Percentiles rank a stretch among this genome's conserved stretches.
These are phyloP conservation scores for Shiraia sp. DNA, from an alignment of 2,329 filamentous ascomycete genomes.

Conservation along the genomic window DNA sequence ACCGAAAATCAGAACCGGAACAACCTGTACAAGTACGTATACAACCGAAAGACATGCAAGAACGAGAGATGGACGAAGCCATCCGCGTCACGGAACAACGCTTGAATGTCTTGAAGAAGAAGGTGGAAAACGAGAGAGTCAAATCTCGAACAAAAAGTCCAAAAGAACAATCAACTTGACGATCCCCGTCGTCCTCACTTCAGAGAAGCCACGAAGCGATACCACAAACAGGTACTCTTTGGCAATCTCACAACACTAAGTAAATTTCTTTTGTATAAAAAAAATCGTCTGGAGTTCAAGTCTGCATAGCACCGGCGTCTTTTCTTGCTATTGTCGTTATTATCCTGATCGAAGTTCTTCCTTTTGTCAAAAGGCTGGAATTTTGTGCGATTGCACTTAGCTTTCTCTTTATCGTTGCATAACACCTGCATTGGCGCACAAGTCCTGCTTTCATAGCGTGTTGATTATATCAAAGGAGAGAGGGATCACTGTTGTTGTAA, in stretches of 20 bases:
- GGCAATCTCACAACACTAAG: too few species aligned
- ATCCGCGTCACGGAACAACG: slow-evolving; percentile 87
- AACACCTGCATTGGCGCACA: not conserved
- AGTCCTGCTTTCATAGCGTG: not conserved
- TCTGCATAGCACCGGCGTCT: too few species aligned
- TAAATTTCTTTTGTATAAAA: not conserved
- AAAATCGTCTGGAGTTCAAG: too few species aligned
- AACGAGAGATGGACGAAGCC: slow-evolving; percentile 75
- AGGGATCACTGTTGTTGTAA: too few species aligned
- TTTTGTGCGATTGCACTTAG: not conserved
- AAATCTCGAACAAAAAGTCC: slow-evolving; percentile 23
- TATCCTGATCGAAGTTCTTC: too few species aligned
- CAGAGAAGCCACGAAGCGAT: not conserved
- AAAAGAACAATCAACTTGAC: slow-evolving; percentile 20
- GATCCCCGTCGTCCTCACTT: not conserved
- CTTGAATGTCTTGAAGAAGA: slow-evolving; percentile 73
- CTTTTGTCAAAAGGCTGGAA: not conserved
- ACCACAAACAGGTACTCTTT: too few species aligned
- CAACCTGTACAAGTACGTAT: slow-evolving; percentile 58
- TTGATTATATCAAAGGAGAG: not conserved
- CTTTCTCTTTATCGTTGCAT: not conserved
- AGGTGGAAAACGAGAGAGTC: slow-evolving; percentile 52
- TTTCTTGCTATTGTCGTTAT: too few species aligned
- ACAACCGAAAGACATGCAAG: slow-evolving; percentile 61
- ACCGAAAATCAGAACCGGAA: slow-evolving; percentile 30